phyloP scores from a whole-genome alignment of 1,284 basidiomycete genomes.

The Puccinia polysora region DNA sequence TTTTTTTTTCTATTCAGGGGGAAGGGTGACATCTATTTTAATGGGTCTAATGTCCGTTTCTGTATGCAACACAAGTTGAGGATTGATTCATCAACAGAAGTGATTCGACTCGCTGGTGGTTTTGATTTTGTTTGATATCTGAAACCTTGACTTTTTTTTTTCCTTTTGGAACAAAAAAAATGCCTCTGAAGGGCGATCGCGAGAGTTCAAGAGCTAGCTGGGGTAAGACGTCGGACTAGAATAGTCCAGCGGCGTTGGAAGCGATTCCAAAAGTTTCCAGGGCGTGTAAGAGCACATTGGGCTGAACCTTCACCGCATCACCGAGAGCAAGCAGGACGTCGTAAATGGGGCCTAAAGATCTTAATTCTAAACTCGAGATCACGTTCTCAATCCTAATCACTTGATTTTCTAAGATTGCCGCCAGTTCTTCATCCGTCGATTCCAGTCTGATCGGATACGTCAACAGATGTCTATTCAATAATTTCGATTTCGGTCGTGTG shows the following conservation, averaged over 20 bases:
- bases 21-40: too few species aligned
- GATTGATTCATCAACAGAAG: too few species aligned
- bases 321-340: constrained; percentile 54
- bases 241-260: constrained; percentile 24
- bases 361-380: constrained; percentile 59
- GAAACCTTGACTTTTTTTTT: too few species aligned
- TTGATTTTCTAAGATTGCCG: constrained; percentile 63
- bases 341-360: constrained; percentile 50
- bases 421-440: constrained; percentile 70
- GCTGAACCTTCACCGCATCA: constrained; percentile 49
- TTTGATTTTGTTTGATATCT: too few species aligned
- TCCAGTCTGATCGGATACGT: constrained; percentile 69
- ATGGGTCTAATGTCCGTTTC: too few species aligned
- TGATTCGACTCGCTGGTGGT: too few species aligned
- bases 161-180: too few species aligned
- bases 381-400: constrained; percentile 70
- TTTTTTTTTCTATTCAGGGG: too few species aligned
- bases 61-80: too few species aligned
- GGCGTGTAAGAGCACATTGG: constrained; percentile 49
- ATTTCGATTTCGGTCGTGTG: constrained; percentile 48
- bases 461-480: constrained; percentile 60
- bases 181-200: too few species aligned
- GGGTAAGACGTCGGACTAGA: neutral
- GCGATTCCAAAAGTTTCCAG: constrained; percentile 47
- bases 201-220: neutral